Base-by-base conservation (phyloP, 257 asterid species). In the Ballota nigra region DNA sequence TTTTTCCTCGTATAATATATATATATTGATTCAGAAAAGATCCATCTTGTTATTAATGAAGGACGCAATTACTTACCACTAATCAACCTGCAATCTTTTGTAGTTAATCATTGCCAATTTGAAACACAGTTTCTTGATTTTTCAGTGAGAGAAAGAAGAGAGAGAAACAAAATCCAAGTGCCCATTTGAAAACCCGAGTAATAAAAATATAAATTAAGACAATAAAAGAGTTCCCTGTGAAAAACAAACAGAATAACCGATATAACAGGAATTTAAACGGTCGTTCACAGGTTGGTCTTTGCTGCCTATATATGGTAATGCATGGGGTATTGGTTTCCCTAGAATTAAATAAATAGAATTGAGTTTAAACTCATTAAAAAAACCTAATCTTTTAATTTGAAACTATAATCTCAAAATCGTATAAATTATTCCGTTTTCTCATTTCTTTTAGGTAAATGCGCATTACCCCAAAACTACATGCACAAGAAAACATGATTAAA, bases 211-310 rank as follows among this genome's bases (percentile, higher is more conserved):
- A 52, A 33, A 53, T 7, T 34, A 16, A 20, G 23, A 57, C 40
- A 6, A 31, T 26, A 28, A 18, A 67, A 63, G 18, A 34, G 51
- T 72, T 47, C 13, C 18, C 6, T 72, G 58, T 73, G 31, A 20
- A 45, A 36, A 28, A 58, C 19, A 65, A 79, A 79, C 77, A 65
- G 74, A 79, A 70, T 45, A 53, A 70, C 62, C 83, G 80, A 70
- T 36, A 19, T 64, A 79, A 63, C 49, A 79, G 77, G 79, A 63
- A 57, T 47, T 69, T 73, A 78, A 79, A 74, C 53, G 66, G 76
- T 78, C 73, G 8, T 69, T 73, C 41, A 28, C 36, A 10, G 59
- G 68, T 38, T 64, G 57, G 63, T 74, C 33, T 63, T 74, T 36
- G 68, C 64, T 62, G 71, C 71, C 77, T 79, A 74, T 74, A 74